Conservation (phyloP, 495 filamentous ascomycete species). For the Penicillium bovifimosum region DNA sequence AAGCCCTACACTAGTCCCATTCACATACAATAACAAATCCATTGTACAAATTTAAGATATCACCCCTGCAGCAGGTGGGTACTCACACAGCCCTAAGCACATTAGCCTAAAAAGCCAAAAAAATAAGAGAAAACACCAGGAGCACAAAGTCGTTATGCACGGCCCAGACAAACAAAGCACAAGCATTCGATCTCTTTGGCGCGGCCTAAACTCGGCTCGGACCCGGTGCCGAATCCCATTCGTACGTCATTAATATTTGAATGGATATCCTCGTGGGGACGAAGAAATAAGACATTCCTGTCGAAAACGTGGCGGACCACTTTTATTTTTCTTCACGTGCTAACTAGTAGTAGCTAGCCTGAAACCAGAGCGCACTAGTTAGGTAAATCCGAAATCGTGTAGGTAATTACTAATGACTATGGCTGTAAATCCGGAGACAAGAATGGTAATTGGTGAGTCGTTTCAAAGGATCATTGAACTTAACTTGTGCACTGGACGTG, state of each 20-base stretch:
- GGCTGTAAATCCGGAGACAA: not conserved
- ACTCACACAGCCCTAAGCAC: not conserved
- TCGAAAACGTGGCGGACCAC: not conserved
- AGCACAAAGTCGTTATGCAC: not conserved
- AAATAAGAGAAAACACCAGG: not conserved
- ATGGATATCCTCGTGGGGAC: not conserved
- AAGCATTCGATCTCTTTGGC: not conserved
- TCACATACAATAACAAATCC: not conserved
- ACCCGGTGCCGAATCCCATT: not conserved
- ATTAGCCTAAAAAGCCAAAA: not conserved
- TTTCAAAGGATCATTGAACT: not conserved
- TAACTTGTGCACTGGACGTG: not conserved
- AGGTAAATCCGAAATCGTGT: too few species aligned
- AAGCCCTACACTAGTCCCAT: too few species aligned
- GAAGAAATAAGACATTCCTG: not conserved
- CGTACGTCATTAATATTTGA: not conserved
- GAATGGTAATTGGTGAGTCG: not conserved
- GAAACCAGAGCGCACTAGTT: not conserved
- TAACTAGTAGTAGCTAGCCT: not conserved
- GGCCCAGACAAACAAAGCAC: not conserved
- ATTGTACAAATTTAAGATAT: not conserved
- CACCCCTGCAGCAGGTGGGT: not conserved
- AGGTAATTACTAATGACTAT: too few species aligned
- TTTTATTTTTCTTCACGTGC: not conserved
- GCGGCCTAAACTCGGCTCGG: slow-evolving; percentile 1